phyloP scores from a whole-genome alignment of 2,329 filamentous ascomycete species.

The Fusarium nisikadoi region DNA sequence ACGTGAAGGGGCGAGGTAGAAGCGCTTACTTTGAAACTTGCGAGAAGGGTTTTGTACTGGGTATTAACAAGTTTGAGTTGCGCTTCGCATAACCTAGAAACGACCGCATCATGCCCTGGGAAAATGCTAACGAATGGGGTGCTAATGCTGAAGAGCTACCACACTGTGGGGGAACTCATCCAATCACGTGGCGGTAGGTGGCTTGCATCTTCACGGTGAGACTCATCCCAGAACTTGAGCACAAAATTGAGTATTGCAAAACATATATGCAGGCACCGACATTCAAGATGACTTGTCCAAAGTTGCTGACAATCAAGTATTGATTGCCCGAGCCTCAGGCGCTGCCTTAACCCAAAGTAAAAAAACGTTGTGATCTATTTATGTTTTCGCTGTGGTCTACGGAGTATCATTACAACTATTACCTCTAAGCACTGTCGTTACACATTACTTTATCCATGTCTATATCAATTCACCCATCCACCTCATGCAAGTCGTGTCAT shows the following conservation, averaged over 20 bases:
- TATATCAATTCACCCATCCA: neutral
- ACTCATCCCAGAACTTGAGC: neutral
- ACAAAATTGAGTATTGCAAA: neutral
- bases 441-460: slow-evolving; percentile 5
- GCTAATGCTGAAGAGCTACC: slow-evolving; percentile 4
- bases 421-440: slow-evolving; percentile 17
- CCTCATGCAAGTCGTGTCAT: slow-evolving; percentile 6
- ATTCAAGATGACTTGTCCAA: neutral
- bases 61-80: slow-evolving; percentile 14
- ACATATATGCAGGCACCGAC: neutral
- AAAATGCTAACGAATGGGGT: slow-evolving; percentile 28
- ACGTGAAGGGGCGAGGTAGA: too few species aligned
- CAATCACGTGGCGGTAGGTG: slow-evolving; percentile 17
- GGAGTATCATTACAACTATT: slow-evolving; percentile 1
- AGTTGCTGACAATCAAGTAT: neutral
- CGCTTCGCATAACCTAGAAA: slow-evolving; percentile 33
- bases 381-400: slow-evolving; percentile 6
- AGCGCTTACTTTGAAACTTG: slow-evolving; percentile 12
- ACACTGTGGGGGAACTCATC: slow-evolving; percentile 17
- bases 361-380: slow-evolving; percentile 8
- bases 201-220: neutral
- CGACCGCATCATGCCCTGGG: slow-evolving; percentile 26
- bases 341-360: neutral
- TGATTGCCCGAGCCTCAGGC: neutral
- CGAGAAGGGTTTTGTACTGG: slow-evolving; percentile 12